Conservation (phyloP, 176 grass and related monocot genomes). For the Oryza brachyantha region DNA sequence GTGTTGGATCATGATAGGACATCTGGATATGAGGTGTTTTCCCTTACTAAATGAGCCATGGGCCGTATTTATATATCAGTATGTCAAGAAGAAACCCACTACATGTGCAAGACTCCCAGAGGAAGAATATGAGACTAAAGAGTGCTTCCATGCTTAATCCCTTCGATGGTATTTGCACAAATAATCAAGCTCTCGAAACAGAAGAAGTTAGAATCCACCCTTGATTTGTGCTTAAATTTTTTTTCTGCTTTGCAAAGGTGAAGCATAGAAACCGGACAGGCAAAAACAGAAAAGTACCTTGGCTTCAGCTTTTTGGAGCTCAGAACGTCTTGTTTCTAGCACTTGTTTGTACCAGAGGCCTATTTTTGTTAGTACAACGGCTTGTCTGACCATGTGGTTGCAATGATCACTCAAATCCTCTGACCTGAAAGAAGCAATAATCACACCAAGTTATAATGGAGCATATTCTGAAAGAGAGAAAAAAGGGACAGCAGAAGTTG, state of each 20-base stretch:
- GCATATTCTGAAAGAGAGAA: not conserved
- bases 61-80: not conserved
- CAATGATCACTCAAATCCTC: conserved; percentile 61
- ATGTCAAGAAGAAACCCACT: not conserved
- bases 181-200: not conserved
- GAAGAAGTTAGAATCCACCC: too few relatives aligned
- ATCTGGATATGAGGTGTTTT: not conserved
- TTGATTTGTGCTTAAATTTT: not conserved
- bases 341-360: conserved; percentile 74
- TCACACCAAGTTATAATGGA: not conserved
- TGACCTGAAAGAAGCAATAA: conserved; percentile 49
- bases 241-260: not conserved
- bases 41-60: not conserved
- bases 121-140: not conserved
- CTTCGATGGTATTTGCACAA: not conserved
- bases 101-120: not conserved
- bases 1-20: not conserved
- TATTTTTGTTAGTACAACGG: conserved; percentile 67
- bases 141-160: not conserved
- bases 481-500: not conserved
- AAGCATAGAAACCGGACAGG: not conserved
- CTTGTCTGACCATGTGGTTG: conserved; percentile 60
- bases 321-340: conserved; percentile 67
- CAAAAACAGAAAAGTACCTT: conserved; percentile 53
- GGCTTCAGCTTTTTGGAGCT: conserved; percentile 77